These are phyloP conservation scores for Fagopyrum tataricum DNA, from an alignment of 148 eudicot genomes.

Conservation along the genomic window DNA sequence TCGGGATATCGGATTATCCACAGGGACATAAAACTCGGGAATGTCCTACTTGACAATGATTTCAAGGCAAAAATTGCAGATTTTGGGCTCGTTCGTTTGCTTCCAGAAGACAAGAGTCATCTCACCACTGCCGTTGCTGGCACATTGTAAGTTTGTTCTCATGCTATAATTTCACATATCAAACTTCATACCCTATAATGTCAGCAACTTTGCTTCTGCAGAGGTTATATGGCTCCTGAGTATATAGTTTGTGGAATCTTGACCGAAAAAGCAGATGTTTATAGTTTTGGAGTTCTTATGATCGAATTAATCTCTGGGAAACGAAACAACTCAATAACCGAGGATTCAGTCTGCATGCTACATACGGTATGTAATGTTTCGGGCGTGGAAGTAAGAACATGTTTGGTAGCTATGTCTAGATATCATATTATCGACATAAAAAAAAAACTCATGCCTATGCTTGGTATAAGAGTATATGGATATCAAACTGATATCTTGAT, in stretches of 20 bases:
- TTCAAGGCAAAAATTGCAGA: conserved; percentile 51
- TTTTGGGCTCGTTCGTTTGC: conserved; percentile 50
- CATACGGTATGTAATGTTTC: conserved; percentile 29
- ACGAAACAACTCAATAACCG: conserved; percentile 25
- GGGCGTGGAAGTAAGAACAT: too few species aligned
- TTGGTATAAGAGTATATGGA: too few species aligned
- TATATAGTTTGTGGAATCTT: conserved; percentile 38
- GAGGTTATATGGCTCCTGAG: conserved; percentile 72
- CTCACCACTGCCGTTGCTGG: conserved; percentile 67
- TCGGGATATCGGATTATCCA: conserved; percentile 45
- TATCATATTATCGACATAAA: too few species aligned
- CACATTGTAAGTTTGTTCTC: conserved; percentile 34
- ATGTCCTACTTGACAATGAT: conserved; percentile 41
- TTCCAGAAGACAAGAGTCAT: conserved; percentile 48
- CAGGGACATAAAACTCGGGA: conserved; percentile 50
- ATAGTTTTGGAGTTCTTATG: conserved; percentile 47
- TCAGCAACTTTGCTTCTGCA: conserved; percentile 14
- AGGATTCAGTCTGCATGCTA: conserved; percentile 27
- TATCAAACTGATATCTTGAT: too few species aligned
- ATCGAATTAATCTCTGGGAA: conserved; percentile 41
- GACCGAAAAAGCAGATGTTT: conserved; percentile 54
- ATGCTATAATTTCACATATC: too few species aligned
- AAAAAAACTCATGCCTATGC: too few species aligned
- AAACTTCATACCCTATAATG: neutral
- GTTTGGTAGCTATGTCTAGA: too few species aligned